Evolutionary conservation across 306 rosid species (phyloP).

Genomic region (Rosa persica): DNA sequence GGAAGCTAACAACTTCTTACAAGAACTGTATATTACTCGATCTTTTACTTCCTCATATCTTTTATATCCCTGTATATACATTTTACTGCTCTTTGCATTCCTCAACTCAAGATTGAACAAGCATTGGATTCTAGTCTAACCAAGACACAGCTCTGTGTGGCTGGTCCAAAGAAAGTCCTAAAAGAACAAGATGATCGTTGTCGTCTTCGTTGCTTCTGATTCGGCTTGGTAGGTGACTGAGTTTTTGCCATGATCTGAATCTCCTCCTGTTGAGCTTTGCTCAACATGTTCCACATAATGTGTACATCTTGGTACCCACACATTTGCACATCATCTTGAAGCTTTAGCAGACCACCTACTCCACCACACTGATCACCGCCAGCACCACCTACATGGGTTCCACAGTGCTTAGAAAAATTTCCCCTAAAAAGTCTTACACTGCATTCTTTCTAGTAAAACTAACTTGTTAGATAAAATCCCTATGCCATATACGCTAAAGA

Average conservation of each 20-base stretch:
- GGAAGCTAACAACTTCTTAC: background rate
- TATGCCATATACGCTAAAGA: background rate
- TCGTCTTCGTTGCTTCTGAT: background rate
- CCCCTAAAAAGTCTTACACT: background rate
- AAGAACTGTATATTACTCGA: background rate
- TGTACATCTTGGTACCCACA: slow-evolving; percentile 64
- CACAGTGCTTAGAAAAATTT: slow-evolving; percentile 3
- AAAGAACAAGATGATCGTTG: slow-evolving; percentile 3
- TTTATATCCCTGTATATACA: background rate
- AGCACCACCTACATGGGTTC: slow-evolving; percentile 15
- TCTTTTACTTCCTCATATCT: background rate
- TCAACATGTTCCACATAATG: slow-evolving; percentile 65
- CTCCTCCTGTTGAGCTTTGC: slow-evolving; percentile 15
- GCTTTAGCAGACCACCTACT: slow-evolving; percentile 37
- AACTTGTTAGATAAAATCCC: background rate
- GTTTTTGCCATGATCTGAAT: background rate
- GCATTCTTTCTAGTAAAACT: background rate
- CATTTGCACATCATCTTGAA: slow-evolving; percentile 52
- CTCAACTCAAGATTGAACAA: background rate
- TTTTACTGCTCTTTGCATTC: background rate
- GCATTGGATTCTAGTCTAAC: slow-evolving; percentile 13
- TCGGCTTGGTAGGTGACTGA: background rate
- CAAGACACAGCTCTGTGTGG: slow-evolving; percentile 17
- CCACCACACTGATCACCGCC: background rate
- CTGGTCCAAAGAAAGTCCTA: slow-evolving; percentile 5